Evolutionary conservation across 1,139 yeast genomes (phyloP), one percentile per base, ranked within the genome.

Genomic region (Yamadazyma mexicana): DNA sequence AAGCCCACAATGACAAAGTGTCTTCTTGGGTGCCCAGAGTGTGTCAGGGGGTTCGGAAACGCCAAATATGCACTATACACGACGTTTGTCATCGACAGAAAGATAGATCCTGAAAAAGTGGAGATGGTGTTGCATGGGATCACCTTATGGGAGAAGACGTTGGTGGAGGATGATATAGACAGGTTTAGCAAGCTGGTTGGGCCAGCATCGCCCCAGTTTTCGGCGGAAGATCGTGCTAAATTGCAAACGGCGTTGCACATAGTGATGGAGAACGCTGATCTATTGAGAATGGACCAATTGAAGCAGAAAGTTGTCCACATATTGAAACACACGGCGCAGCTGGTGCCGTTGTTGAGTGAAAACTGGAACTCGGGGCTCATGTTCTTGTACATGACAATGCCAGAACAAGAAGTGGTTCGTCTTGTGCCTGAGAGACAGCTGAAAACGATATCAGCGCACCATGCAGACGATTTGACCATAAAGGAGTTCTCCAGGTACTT

Each of bases 31-130:
- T 84, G 92, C 58, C 61, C 69, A 3, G 58, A 67, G 5, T 85
- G 92, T 58, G 59, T 78, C 5, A 44, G 62, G 17, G 60, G 66
- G 24, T 83, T 80, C 50, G 77, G 77, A 43, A 57, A 64, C 29
- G 79, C 81, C 6, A 73, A 81, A 54, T 71, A 79, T 12, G 59
- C 62, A 18, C 62, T 83, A 43, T 62, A 80, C 39, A 64, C 72
- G 37, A 75, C 72, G 34, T 81, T 83, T 54, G 67, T 79, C 3
- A 59, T 69, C 2, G 64, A 66, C 27, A 66, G 86, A 52, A 66
- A 68, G 9, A 72, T 83, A 4, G 69, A 76, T 1, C 64, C 71
- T 35, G 64, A 57, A 6, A 72, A 70, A 38, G 81, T 83, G 2
- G 62, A 72, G 28, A 63, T 66, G 31, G 82, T 83, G 46, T 62